Conservation (phyloP, 371 early-diverging fungal species). For the Dinochytrium kinnereticum region DNA sequence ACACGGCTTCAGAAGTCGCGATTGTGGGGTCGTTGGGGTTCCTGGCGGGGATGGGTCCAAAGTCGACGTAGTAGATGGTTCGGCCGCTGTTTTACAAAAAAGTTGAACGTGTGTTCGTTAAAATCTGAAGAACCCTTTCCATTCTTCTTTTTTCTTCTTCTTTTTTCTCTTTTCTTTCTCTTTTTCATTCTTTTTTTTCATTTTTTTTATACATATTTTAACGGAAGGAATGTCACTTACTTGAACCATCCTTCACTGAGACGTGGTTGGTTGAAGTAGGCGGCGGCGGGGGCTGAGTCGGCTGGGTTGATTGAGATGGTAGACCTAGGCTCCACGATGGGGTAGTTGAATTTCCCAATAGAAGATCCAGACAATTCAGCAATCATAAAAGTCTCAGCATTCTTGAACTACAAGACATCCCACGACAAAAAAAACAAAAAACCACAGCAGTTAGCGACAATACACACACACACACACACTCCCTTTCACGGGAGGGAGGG, state of each 20-base stretch:
- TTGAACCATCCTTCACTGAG: conserved; percentile 27
- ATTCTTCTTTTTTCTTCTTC: too few species aligned
- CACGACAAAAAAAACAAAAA: too few species aligned
- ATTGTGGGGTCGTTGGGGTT: not conserved
- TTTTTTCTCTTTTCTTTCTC: too few species aligned
- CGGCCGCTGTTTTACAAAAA: not conserved
- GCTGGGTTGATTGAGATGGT: conserved; percentile 5
- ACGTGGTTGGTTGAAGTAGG: not conserved
- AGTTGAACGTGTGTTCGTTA: not conserved
- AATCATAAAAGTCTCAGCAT: conserved; percentile 7
- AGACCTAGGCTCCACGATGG: conserved; percentile 28
- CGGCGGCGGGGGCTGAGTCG: conserved; percentile 5
- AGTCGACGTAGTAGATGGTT: conserved; percentile 20
- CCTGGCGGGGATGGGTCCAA: conserved; percentile 15
- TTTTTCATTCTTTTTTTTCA: too few species aligned
- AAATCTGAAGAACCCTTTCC: too few species aligned
- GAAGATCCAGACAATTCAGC: not conserved
- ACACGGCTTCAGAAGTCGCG: conserved; percentile 4
- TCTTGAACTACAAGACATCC: conserved; percentile 16
- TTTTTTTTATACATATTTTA: too few species aligned
- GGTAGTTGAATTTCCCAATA: conserved; percentile 23
- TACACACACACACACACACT: not conserved
- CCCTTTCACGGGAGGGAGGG: not conserved
- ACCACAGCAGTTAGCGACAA: too few species aligned
- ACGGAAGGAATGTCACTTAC: conserved; percentile 6